These are phyloP conservation scores for Haplosporangium sp. DNA, from an alignment of 371 early-diverging fungal genomes.

Conservation along the genomic window DNA sequence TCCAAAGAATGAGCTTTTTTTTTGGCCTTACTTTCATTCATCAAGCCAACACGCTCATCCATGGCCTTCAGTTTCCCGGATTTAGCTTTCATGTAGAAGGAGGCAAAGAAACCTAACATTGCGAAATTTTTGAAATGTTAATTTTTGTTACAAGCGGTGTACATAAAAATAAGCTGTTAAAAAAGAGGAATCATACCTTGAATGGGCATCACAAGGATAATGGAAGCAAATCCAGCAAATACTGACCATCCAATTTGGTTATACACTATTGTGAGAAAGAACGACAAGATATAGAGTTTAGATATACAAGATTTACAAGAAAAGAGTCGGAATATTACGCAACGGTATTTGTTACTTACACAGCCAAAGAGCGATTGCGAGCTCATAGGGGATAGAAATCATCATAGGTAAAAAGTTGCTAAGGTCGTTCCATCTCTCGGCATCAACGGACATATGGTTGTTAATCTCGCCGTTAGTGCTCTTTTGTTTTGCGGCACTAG, in stretches of 20 bases:
- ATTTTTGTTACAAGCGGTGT: too few relatives aligned
- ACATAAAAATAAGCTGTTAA: neutral
- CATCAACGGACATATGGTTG: constrained; percentile 86
- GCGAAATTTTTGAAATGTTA: neutral
- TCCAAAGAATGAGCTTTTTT: too few relatives aligned
- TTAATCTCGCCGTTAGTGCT: constrained; percentile 78
- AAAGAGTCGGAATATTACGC: too few relatives aligned
- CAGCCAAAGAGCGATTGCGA: constrained; percentile 59
- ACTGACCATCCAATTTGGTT: constrained; percentile 65
- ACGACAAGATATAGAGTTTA: neutral
- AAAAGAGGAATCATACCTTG: constrained; percentile 27
- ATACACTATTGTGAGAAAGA: constrained; percentile 52
- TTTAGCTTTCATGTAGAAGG: constrained; percentile 42
- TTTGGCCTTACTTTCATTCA: constrained; percentile 57
- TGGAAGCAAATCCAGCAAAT: constrained; percentile 62
- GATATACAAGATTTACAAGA: neutral
- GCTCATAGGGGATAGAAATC: constrained; percentile 56
- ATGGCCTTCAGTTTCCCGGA: constrained; percentile 33
- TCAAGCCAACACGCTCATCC: constrained; percentile 42
- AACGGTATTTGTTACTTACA: constrained; percentile 12
- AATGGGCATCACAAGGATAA: constrained; percentile 63
- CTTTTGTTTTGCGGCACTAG: constrained; percentile 61
- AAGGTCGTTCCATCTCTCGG: constrained; percentile 58
- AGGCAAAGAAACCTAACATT: constrained; percentile 49
- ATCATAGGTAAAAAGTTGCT: constrained; percentile 58